Conservation (phyloP, 345 rosid genomes). For the Ceriops decandra region DNA sequence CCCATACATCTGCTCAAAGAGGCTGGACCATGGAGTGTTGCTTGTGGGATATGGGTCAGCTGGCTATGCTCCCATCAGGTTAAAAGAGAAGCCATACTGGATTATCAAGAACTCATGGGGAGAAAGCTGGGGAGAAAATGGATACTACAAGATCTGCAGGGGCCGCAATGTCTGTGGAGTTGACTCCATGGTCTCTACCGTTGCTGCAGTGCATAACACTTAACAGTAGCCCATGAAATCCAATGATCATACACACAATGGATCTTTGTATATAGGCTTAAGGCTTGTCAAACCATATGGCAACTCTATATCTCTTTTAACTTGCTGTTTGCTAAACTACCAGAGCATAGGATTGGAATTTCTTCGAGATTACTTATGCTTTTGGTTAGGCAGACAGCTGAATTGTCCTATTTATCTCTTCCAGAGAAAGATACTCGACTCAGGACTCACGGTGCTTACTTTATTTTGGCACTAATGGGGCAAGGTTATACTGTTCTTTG, state of each 20-base stretch:
- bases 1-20: conserved; percentile 78
- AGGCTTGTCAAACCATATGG: neutral
- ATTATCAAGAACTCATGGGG: conserved; percentile 94
- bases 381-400: neutral
- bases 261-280: conserved; percentile 17
- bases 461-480: neutral
- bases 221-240: conserved; percentile 14
- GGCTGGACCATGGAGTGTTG: conserved; percentile 79
- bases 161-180: conserved; percentile 86
- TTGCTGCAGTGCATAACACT: conserved; percentile 53
- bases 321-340: neutral
- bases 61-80: conserved; percentile 70
- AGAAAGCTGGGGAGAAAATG: conserved; percentile 80
- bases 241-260: neutral
- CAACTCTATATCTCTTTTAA: neutral
- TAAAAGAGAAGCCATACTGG: conserved; percentile 92
- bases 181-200: conserved; percentile 84
- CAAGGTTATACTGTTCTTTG: no score
- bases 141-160: conserved; percentile 78
- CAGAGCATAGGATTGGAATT: conserved; percentile 5
- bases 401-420: neutral
- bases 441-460: neutral
- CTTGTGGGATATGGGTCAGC: conserved; percentile 83
- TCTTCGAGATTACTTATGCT: conserved; percentile 1
- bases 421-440: neutral